phyloP scores from a whole-genome alignment of 306 rosid species.

The Malus asiatica region DNA sequence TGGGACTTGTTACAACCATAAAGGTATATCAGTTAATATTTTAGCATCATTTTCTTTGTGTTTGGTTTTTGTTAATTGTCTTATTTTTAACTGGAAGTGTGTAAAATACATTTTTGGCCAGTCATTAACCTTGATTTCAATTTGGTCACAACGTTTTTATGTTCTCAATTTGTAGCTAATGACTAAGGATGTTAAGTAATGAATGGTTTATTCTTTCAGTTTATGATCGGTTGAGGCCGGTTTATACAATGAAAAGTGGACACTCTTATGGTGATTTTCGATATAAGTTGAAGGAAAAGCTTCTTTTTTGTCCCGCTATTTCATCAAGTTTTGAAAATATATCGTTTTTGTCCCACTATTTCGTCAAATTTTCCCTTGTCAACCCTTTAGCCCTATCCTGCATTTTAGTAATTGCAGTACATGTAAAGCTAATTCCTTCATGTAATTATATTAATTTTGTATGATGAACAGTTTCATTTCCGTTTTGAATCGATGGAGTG shows the following conservation, averaged over 20 bases:
- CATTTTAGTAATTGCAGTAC: too few species aligned
- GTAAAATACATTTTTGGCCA: neutral
- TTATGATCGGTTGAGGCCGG: neutral
- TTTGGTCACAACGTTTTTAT: too few species aligned
- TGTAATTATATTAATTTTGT: too few species aligned
- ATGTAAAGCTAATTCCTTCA: too few species aligned
- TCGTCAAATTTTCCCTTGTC: too few species aligned
- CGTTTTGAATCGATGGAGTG: too few species aligned
- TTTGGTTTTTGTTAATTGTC: neutral
- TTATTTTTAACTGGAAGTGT: neutral
- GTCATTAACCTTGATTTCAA: too few species aligned
- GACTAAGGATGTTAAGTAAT: neutral
- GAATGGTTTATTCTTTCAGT: neutral
- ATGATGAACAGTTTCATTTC: too few species aligned
- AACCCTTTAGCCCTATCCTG: too few species aligned
- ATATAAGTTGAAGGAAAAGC: conserved; percentile 7
- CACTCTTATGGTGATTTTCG: neutral
- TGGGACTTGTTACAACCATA: neutral
- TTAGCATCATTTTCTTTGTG: neutral
- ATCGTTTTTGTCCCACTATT: too few species aligned
- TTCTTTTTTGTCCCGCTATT: too few species aligned
- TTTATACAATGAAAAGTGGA: neutral
- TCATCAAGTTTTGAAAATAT: too few species aligned
- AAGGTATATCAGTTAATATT: neutral
- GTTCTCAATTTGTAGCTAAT: neutral